phyloP scores from a whole-genome alignment of 2,329 filamentous ascomycete genomes.

The Cladosporium sphaerospermum region DNA sequence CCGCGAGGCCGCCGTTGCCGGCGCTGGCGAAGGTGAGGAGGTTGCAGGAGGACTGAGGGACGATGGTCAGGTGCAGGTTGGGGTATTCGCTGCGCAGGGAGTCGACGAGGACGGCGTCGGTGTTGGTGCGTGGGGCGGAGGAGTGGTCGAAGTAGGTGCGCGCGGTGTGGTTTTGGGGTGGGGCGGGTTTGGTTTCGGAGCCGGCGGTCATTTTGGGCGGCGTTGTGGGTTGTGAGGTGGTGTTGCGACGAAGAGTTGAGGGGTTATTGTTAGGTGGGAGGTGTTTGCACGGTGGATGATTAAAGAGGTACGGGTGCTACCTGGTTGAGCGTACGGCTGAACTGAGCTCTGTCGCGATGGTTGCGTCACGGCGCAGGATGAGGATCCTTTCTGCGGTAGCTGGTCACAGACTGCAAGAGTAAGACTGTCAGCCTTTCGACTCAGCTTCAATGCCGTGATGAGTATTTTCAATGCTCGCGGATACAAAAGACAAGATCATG shows the following conservation, averaged over 20 bases:
- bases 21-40: conserved; percentile 39
- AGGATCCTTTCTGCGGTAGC: too few species aligned
- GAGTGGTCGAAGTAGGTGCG: conserved; percentile 41
- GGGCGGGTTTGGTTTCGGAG: neutral
- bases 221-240: neutral
- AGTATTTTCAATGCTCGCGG: too few species aligned
- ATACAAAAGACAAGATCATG: too few species aligned
- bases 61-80: conserved; percentile 38
- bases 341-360: too few species aligned
- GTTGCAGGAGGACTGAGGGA: conserved; percentile 29
- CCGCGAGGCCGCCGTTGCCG: conserved; percentile 35
- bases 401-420: too few species aligned
- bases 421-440: too few species aligned
- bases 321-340: too few species aligned
- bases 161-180: conserved; percentile 30
- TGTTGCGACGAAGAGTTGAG: neutral
- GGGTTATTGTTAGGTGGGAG: too few species aligned
- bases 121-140: conserved; percentile 37
- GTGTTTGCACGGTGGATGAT: neutral
- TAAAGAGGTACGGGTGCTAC: neutral
- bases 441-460: too few species aligned
- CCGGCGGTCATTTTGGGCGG: conserved; percentile 16
- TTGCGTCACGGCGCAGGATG: too few species aligned
- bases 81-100: conserved; percentile 42
- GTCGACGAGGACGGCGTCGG: conserved; percentile 39